Evolutionary conservation across 1,139 yeast species (phyloP).

Genomic region (Taiozyma sp.): DNA sequence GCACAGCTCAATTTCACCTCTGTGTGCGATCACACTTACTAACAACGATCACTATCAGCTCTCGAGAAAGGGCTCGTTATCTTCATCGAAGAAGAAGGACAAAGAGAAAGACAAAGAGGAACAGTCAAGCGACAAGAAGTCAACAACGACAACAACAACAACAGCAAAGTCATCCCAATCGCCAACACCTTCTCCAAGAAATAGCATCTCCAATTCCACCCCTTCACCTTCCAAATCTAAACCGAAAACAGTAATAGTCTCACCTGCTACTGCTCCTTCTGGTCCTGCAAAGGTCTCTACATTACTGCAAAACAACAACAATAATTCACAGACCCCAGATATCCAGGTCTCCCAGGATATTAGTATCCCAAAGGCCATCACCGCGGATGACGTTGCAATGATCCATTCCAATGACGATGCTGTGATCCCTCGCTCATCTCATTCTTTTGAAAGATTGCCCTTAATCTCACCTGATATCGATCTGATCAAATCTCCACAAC

Average conservation of each 20-base stretch:
- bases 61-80: constrained; percentile 22
- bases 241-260: constrained; percentile 1
- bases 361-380: constrained; percentile 9
- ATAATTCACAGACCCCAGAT: background rate
- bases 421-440: constrained; percentile 36
- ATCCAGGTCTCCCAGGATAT: constrained; percentile 2
- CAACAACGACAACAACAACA: background rate
- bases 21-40: too few species aligned
- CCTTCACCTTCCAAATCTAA: constrained; percentile 9
- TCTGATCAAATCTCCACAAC: constrained; percentile 69
- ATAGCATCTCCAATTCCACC: constrained; percentile 8
- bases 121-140: constrained; percentile 11
- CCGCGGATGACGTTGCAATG: constrained; percentile 10
- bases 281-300: background rate
- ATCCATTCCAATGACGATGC: constrained; percentile 1
- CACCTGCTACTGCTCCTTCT: background rate
- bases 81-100: constrained; percentile 20
- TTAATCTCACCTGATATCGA: constrained; percentile 46
- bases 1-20: too few species aligned
- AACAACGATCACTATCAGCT: constrained; percentile 11
- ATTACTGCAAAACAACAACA: constrained; percentile 1
- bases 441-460: constrained; percentile 39
- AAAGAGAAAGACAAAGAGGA: constrained; percentile 21
- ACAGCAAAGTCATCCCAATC: constrained; percentile 1
- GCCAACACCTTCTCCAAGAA: constrained; percentile 16